A percentile compares a stretch with the other conserved stretches of the same genome.
Evolutionary conservation across 768 basidiomycete genomes (phyloP).

Genomic region (Tephrocybe sp.): DNA sequence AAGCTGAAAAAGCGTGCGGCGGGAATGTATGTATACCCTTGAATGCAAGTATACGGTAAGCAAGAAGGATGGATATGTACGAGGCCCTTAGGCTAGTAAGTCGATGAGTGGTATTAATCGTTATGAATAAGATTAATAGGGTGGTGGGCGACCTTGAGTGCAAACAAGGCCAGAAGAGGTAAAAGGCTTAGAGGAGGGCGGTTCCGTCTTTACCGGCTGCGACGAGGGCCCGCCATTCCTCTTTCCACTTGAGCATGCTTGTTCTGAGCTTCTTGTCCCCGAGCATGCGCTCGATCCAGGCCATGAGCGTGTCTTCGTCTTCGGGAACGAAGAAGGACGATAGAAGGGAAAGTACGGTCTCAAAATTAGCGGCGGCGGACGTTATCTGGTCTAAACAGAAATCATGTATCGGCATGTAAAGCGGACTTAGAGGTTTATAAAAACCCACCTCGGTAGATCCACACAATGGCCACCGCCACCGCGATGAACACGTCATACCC

Average conservation of each 20-base stretch:
- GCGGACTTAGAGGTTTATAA: not conserved
- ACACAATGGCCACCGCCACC: constrained; percentile 85
- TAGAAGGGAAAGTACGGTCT: constrained; percentile 86
- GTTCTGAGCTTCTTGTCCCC: constrained; percentile 64
- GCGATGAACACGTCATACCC: constrained; percentile 88
- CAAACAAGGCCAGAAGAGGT: no score
- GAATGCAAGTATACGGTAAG: no score
- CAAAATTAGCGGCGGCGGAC: constrained; percentile 78
- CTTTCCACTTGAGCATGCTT: constrained; percentile 75
- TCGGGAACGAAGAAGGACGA: constrained; percentile 96
- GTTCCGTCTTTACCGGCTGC: constrained; percentile 58
- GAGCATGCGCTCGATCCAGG: constrained; percentile 73
- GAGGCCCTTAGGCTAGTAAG: no score
- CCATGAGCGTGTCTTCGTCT: constrained; percentile 78
- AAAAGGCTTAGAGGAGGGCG: constrained; percentile 36
- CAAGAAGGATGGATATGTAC: no score
- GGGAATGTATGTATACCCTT: no score
- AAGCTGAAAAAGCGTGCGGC: no score
- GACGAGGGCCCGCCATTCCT: constrained; percentile 76
- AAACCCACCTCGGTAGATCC: constrained; percentile 80
- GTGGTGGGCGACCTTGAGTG: not conserved
- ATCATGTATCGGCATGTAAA: constrained; percentile 1
- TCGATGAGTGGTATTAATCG: constrained; percentile 6
- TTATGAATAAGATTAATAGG: constrained; percentile 8
- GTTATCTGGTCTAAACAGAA: constrained; percentile 73